Base-by-base conservation (phyloP, 306 rosid genomes). In the Adenanthera pavonina region DNA sequence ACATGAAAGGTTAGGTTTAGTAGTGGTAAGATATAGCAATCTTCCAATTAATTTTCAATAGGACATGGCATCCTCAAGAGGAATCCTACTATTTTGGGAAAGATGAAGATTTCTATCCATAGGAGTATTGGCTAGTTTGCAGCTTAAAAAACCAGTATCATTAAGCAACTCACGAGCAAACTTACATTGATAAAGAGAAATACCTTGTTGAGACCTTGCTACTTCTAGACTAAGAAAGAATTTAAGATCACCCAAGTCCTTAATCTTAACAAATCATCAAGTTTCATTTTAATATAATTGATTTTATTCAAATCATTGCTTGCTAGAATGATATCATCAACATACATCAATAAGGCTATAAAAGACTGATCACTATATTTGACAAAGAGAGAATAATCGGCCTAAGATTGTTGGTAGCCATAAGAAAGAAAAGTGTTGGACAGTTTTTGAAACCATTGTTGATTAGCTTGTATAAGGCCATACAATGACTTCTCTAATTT, bases 341-440 rank as follows among this genome's bases (percentile, higher is more conserved):
- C 14, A 11, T 47, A 47, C 0, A 7, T 15, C 0, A 33, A 4
- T 10, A 69, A 1, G 0, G 15, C 51, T 7, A 33, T 69, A 6
- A 69, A 69, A 11, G 11, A 41, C 2, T 0, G 0, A 6, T 30
- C 14, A n/a, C 4, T 0, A 0, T 0, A 2, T 0, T 33, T 8
- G 17, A n/a, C 7, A 3, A 69, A 69, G 0, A 69, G 15, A 7
- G 74, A 8, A 3, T 43, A 15, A 7, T 41, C 53, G 0, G 1
- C 0, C 0, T n/a, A 2, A 2, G 74, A 43, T 0, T 43, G 74
- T 0, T 0, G 0, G 2, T 17, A 69, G 2, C 25, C 34, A 19
- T 0, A 1, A 3, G 46, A 4, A 0, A 41, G 7, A 5, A 36
- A 6, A 2, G 7, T 41, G 5, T 0, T 2, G 5, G 46, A 41